Evolutionary conservation across 2,329 filamentous ascomycete species (phyloP), one percentile per base, ranked within the genome.

Genomic region (Herpotrichia juniperi): DNA sequence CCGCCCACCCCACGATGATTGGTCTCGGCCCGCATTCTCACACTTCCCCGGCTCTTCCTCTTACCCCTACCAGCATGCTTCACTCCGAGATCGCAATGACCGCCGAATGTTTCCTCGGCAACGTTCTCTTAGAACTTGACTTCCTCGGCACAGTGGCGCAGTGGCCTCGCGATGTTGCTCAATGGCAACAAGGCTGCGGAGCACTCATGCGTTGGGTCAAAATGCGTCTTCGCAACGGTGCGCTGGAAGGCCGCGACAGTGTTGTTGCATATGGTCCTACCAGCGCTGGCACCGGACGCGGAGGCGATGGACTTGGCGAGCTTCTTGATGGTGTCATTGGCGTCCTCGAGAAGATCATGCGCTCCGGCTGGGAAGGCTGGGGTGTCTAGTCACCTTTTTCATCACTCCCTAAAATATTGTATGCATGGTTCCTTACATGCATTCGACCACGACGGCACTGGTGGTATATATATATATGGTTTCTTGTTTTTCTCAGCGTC

Each of bases 181-280:
- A 63, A 14, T 67, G 66, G 51, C 65, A 71, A 43, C 58, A 59
- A 3, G 69, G 71, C 32, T 69, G 66, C 24, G 53, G 49, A 6
- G 67, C 64, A 16, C 42, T 72, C 21, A 56, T 72, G 11, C 63
- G 66, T 6, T 74, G 69, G 69, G 61, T 66, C 1, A 72, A 72
- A 47, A 63, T 68, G 42, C 56, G 62, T 2, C 48, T 73, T 1
- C 63, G 62, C 14, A 62, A 59, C 32, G 57, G 57, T 1, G 22
- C 57, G 12, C 34, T 60, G 0, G 63, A 67, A 2, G 56, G 53
- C 3, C 55, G 54, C 4, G 59, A 54, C 30, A 56, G 49, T 14
- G 40, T 57, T 16, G 46, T 56, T 11, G 50, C 54, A 10, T 16
- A 44, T 14, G 53, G 50, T 8, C 52, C 56, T 10, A 53, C 56